These are phyloP conservation scores for Magnaporthales sp. DNA, from an alignment of 2,329 filamentous ascomycete species.

Conservation along the genomic window DNA sequence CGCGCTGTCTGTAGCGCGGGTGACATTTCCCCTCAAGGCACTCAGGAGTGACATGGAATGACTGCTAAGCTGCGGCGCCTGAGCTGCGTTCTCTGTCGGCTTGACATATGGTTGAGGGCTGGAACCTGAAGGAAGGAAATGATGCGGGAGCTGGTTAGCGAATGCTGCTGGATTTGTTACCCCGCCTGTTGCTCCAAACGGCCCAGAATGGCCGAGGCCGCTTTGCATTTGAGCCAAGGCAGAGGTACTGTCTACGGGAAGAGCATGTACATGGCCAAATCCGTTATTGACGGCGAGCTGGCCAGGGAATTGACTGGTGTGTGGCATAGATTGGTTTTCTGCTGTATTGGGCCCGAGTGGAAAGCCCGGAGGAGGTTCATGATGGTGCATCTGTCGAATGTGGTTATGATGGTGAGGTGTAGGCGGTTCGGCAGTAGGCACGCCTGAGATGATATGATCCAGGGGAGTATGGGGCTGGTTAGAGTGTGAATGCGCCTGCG, in stretches of 20 bases:
- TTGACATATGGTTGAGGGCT: constrained; percentile 7
- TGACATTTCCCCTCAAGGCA: constrained; percentile 25
- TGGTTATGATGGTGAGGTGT: constrained; percentile 51
- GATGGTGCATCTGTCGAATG: constrained; percentile 30
- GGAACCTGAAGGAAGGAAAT: neutral
- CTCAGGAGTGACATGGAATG: constrained; percentile 29
- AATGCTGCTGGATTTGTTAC: neutral
- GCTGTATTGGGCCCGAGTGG: constrained; percentile 21
- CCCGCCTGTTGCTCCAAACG: neutral
- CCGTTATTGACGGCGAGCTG: neutral
- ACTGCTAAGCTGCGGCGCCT: constrained; percentile 19
- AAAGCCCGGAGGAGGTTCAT: constrained; percentile 40
- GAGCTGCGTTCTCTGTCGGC: constrained; percentile 12
- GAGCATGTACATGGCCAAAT: neutral
- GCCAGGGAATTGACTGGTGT: neutral
- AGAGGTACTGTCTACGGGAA: neutral
- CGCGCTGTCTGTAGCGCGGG: constrained; percentile 10
- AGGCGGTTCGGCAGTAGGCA: constrained; percentile 40
- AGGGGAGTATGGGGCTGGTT: constrained; percentile 39
- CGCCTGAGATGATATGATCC: constrained; percentile 37
- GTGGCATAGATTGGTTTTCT: neutral
- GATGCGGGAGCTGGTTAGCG: neutral
- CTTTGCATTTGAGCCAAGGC: neutral
- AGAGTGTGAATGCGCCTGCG: constrained; percentile 11
- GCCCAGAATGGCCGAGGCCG: neutral